phyloP scores from a whole-genome alignment of 768 basidiomycete genomes.

The Trametes villosa region DNA sequence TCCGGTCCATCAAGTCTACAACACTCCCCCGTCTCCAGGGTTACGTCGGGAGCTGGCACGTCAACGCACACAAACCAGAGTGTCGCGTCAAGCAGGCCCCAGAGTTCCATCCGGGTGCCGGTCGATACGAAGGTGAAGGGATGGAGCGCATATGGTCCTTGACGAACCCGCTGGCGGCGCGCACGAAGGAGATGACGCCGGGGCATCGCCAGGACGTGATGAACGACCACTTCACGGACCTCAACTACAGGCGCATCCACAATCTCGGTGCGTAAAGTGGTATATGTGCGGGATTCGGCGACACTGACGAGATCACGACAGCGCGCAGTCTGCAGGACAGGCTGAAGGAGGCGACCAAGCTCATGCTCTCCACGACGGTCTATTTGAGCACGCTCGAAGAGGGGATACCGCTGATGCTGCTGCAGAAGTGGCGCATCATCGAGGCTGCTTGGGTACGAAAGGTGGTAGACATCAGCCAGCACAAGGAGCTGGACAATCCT shows the following conservation, averaged over 20 bases:
- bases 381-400: neutral
- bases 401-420: neutral
- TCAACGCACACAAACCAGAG: conserved; percentile 12
- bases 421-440: neutral
- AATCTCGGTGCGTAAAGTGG: neutral
- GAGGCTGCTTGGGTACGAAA: neutral
- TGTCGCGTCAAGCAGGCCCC: conserved; percentile 18
- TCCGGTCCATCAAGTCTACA: neutral
- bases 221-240: conserved; percentile 21
- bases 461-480: neutral
- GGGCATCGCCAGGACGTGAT: conserved; percentile 27
- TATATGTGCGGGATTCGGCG: neutral
- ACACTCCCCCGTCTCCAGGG: neutral
- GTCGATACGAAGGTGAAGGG: conserved; percentile 19
- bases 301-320: neutral
- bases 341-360: neutral
- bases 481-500: neutral
- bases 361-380: neutral
- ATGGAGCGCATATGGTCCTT: conserved; percentile 18
- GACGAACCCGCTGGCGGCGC: conserved; percentile 1
- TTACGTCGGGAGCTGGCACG: conserved; percentile 22
- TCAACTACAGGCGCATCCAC: conserved; percentile 12
- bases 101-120: conserved; percentile 14
- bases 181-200: too few relatives aligned
- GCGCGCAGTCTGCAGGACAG: neutral